Evolutionary conservation across 495 filamentous ascomycete species (phyloP).

Genomic region (Penicillium odoratum): DNA sequence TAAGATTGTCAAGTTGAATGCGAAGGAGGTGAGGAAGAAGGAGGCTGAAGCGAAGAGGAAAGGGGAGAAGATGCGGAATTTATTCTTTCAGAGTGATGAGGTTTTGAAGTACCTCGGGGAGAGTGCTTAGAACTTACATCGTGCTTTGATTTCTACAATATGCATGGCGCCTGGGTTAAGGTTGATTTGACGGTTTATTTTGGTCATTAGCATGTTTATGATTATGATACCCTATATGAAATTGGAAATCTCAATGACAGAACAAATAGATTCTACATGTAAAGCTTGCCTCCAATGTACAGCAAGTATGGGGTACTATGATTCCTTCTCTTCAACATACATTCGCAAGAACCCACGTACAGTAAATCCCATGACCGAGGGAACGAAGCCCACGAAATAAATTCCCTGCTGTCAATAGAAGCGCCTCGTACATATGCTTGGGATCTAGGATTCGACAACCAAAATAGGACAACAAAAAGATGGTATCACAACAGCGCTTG

Average conservation of each 20-base stretch:
- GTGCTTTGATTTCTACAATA: background rate
- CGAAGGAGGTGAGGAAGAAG: constrained; percentile 64
- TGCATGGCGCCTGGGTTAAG: background rate
- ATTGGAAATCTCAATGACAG: background rate
- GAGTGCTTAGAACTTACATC: constrained; percentile 7
- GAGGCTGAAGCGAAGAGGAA: constrained; percentile 61
- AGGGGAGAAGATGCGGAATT: constrained; percentile 59
- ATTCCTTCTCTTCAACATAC: background rate
- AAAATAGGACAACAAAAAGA: constrained; percentile 19
- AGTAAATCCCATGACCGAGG: background rate
- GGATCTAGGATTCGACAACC: constrained; percentile 13
- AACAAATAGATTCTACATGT: background rate
- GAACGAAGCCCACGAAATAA: background rate
- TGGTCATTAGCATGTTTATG: background rate
- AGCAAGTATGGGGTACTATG: constrained; percentile 1
- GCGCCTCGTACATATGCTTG: constrained; percentile 21
- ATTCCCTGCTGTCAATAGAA: background rate
- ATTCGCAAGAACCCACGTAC: background rate
- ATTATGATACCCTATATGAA: constrained; percentile 4
- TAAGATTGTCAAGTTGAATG: constrained; percentile 63
- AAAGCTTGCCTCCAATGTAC: background rate
- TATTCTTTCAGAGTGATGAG: constrained; percentile 70
- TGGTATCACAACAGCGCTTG: constrained; percentile 44
- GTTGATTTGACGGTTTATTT: background rate
- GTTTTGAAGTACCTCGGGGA: constrained; percentile 70